phyloP scores from a whole-genome alignment of 139 green algal species.

The Trebouxia sp. region DNA sequence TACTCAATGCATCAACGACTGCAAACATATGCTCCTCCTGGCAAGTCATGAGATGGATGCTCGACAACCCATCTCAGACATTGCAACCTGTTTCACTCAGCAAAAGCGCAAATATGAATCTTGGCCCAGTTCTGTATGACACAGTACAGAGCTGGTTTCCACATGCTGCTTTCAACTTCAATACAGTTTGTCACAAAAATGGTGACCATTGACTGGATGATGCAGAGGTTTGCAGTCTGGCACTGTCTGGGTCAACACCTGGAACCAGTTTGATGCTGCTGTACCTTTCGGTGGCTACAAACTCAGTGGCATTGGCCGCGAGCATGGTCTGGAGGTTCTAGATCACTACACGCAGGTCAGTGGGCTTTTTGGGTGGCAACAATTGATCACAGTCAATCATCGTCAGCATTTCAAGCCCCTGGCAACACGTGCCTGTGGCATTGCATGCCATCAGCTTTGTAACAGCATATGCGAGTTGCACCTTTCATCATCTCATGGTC shows the following conservation, averaged over 20 bases:
- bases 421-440: background rate
- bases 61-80: too few relatives aligned
- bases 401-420: background rate
- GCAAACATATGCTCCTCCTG: too few relatives aligned
- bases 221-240: conserved; percentile 56
- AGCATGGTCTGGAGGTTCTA: conserved; percentile 71
- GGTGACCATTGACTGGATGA: background rate
- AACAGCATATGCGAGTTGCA: too few relatives aligned
- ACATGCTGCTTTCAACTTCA: too few relatives aligned
- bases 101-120: too few relatives aligned
- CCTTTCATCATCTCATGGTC: too few relatives aligned
- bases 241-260: conserved; percentile 58
- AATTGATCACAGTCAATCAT: background rate
- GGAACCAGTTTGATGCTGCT: conserved; percentile 43
- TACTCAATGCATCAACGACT: too few relatives aligned
- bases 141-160: background rate
- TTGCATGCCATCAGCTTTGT: too few relatives aligned
- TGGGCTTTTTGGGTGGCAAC: background rate
- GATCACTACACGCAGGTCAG: conserved; percentile 67
- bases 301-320: conserved; percentile 62
- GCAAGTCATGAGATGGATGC: too few relatives aligned
- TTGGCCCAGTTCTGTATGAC: too few relatives aligned
- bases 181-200: background rate
- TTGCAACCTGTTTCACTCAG: too few relatives aligned
- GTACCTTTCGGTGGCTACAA: conserved; percentile 69